Conservation (phyloP, 495 filamentous ascomycete species). For the Massariosphaeria phaeospora region DNA sequence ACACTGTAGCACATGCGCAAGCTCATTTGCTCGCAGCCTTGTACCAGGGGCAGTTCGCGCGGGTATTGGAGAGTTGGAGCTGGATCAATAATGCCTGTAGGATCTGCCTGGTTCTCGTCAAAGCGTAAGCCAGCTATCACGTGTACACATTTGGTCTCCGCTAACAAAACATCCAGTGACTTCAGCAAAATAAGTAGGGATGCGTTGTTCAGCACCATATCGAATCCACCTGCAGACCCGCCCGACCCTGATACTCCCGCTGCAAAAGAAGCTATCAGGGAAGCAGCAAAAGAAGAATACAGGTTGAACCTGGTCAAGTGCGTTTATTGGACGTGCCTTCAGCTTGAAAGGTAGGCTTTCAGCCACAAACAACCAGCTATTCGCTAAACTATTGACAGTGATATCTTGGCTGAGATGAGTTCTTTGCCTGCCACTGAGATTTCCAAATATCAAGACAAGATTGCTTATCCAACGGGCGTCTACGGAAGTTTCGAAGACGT, state of each 20-base stretch:
- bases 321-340: slow-evolving; percentile 90
- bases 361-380: neutral
- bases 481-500: slow-evolving; percentile 13
- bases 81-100: slow-evolving; percentile 79
- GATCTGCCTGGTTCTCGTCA: slow-evolving; percentile 69
- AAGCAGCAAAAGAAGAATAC: slow-evolving; percentile 14
- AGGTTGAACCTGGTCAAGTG: slow-evolving; percentile 57
- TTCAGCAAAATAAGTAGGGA: slow-evolving; percentile 8
- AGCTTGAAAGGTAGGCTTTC: slow-evolving; percentile 74
- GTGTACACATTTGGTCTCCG: neutral
- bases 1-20: slow-evolving; percentile 75
- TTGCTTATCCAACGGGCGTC: slow-evolving; percentile 55
- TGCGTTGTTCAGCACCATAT: neutral
- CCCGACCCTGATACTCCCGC: neutral
- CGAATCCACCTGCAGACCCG: neutral
- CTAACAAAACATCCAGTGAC: slow-evolving; percentile 3
- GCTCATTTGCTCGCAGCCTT: slow-evolving; percentile 81
- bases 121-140: slow-evolving; percentile 51
- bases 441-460: slow-evolving; percentile 42
- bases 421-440: slow-evolving; percentile 55
- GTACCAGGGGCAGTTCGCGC: slow-evolving; percentile 80
- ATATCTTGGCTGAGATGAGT: slow-evolving; percentile 85
- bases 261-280: neutral
- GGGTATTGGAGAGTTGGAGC: slow-evolving; percentile 82
- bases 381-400: slow-evolving; percentile 48